Conservation (phyloP, 2,329 filamentous ascomycete species). For the Phialocephala subalpina region DNA sequence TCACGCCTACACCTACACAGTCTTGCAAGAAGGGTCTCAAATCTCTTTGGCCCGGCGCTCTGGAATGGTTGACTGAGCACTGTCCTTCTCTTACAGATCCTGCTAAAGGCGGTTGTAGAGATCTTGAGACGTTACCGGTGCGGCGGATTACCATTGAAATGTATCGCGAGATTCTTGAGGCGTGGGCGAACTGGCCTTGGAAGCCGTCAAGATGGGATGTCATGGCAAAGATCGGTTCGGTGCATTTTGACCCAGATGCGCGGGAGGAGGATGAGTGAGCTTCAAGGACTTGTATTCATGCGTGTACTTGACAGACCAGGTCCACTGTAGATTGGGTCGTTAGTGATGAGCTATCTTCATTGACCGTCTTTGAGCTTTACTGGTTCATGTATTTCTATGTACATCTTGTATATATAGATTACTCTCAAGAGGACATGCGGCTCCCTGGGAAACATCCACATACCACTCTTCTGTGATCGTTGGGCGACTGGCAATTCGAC, state of each 20-base stretch:
- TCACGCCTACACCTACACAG: slow-evolving; percentile 47
- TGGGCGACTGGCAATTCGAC: too few relatives aligned
- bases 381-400: too few relatives aligned
- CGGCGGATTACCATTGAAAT: slow-evolving; percentile 61
- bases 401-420: too few relatives aligned
- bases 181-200: slow-evolving; percentile 74
- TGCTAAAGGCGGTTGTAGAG: slow-evolving; percentile 52
- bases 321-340: not conserved
- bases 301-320: not conserved
- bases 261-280: not conserved
- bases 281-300: not conserved
- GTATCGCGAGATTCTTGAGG: slow-evolving; percentile 63
- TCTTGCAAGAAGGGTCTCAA: slow-evolving; percentile 56
- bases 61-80: slow-evolving; percentile 57
- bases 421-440: too few relatives aligned
- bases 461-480: too few relatives aligned
- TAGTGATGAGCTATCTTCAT: too few relatives aligned
- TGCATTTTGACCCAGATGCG: not conserved
- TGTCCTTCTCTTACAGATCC: slow-evolving; percentile 60
- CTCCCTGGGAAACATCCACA: too few relatives aligned
- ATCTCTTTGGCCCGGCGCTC: slow-evolving; percentile 65
- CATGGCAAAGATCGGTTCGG: slow-evolving; percentile 19
- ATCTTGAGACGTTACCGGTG: slow-evolving; percentile 51
- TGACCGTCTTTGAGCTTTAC: too few relatives aligned
- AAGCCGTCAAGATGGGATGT: slow-evolving; percentile 70